Evolutionary conservation across 768 basidiomycete genomes (phyloP).

Genomic region (Fomitopsis pulvina): DNA sequence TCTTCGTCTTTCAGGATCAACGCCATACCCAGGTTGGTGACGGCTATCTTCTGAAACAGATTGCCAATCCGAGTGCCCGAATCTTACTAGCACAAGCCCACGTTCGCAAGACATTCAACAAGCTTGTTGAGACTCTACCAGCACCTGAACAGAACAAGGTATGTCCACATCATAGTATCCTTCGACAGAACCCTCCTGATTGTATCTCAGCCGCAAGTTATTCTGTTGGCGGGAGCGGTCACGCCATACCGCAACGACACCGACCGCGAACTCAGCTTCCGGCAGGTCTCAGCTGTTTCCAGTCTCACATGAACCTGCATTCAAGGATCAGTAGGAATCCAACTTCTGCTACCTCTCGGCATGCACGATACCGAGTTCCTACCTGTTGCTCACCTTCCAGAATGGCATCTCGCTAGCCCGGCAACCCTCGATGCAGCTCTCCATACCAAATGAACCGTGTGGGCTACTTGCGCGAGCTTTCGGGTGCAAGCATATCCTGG

Average conservation of each 20-base stretch:
- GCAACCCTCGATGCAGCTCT: slow-evolving; percentile 50
- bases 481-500: slow-evolving; percentile 40
- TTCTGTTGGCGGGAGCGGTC: slow-evolving; percentile 59
- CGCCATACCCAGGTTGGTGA: slow-evolving; percentile 4
- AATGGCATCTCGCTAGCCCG: slow-evolving; percentile 38
- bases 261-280: slow-evolving; percentile 72
- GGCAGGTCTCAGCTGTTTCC: slow-evolving; percentile 33
- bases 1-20: neutral
- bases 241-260: slow-evolving; percentile 74
- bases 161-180: slow-evolving; percentile 4
- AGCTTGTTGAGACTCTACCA: slow-evolving; percentile 46
- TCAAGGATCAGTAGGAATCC: slow-evolving; percentile 43
- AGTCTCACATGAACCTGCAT: neutral
- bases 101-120: slow-evolving; percentile 43
- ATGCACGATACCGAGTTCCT: slow-evolving; percentile 66
- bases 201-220: slow-evolving; percentile 51
- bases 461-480: slow-evolving; percentile 41
- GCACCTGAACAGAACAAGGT: slow-evolving; percentile 48
- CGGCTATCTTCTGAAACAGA: neutral
- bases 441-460: slow-evolving; percentile 64
- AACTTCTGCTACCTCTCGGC: slow-evolving; percentile 89
- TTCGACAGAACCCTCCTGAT: neutral
- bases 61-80: neutral
- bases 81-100: slow-evolving; percentile 41
- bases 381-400: slow-evolving; percentile 54